Base-by-base conservation (phyloP, 169 alveolate genomes). In the Eimeria acervulina region DNA sequence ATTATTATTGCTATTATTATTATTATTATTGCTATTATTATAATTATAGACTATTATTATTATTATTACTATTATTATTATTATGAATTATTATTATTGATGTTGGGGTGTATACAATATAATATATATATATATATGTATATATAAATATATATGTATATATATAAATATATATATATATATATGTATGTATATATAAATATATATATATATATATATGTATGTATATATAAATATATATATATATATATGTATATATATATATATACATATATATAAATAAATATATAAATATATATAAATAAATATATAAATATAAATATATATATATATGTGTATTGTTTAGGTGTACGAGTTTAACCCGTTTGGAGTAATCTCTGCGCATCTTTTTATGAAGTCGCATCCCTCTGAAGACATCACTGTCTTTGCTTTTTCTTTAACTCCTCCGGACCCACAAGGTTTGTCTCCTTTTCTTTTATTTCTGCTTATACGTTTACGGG, bases 351-450 rank as follows among this genome's bases (percentile, higher is more conserved):
- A 68, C 26, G 80, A 51, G 81, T 91, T 91, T 47, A 38, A 42
- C 78, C 95, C 95, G 31, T 91, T 61, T 44, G 90, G 90, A 61
- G 90, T 91, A n/a, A 42, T 74, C 44, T 91, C 95, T 21, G 95
- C 95, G 61, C 95, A 91, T 55, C 26, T 91, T 42, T 91, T 91
- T 51, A 91, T 72, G 66, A 91, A 91, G 89, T 47, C 90, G 42
- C 89, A 83, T 55, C 44, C 59, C 78, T 51, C 80, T 26, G 95
- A 91, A 33, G 55, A 70, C 36, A 21, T 70, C 38, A 91, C 95
- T 2, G 44, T 91, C 33, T 91, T 91, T 78, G 81, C 88, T 26
- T 91, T 91, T 80, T 33, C 90, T 4, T 59, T 91, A 38, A 52
- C 95, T 3, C 95, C 95, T 17, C 21, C 44, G 10, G 90, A 72